A percentile compares a stretch with the other conserved stretches of the same genome.
Conservation (phyloP, 2,329 filamentous ascomycete genomes). For the Blastomyces emzantsi region DNA sequence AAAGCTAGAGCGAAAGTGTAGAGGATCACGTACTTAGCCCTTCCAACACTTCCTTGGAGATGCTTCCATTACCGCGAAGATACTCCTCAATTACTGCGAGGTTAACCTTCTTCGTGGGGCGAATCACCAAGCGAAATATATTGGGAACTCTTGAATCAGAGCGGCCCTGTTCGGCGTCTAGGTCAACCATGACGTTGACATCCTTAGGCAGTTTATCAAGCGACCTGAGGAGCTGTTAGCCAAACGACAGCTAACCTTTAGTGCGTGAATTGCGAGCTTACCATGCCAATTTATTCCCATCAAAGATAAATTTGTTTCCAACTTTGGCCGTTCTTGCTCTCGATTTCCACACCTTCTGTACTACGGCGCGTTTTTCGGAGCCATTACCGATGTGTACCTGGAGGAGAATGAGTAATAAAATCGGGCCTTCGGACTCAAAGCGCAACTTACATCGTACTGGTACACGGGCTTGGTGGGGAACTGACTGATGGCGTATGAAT, state of each 20-base stretch:
- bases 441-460: slow-evolving; percentile 70
- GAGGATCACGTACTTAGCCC: slow-evolving; percentile 54
- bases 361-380: slow-evolving; percentile 54
- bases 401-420: slow-evolving; percentile 10
- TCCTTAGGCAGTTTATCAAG: slow-evolving; percentile 34
- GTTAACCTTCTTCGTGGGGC: slow-evolving; percentile 57
- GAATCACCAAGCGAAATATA: slow-evolving; percentile 53
- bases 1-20: not conserved
- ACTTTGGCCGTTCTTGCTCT: slow-evolving; percentile 49
- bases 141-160: slow-evolving; percentile 35
- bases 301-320: slow-evolving; percentile 58
- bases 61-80: slow-evolving; percentile 50
- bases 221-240: slow-evolving; percentile 26
- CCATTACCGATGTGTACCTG: slow-evolving; percentile 59
- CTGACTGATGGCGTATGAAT: slow-evolving; percentile 61
- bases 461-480: slow-evolving; percentile 56
- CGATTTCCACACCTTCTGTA: slow-evolving; percentile 69
- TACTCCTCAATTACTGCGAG: slow-evolving; percentile 59
- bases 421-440: not conserved
- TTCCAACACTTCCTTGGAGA: slow-evolving; percentile 62
- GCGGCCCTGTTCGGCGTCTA: slow-evolving; percentile 57
- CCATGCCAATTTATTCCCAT: slow-evolving; percentile 84
- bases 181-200: slow-evolving; percentile 54
- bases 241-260: slow-evolving; percentile 20
- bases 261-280: slow-evolving; percentile 36